phyloP scores from a whole-genome alignment of 352 stramenopile genomes.

The Peronospora belbahrii region DNA sequence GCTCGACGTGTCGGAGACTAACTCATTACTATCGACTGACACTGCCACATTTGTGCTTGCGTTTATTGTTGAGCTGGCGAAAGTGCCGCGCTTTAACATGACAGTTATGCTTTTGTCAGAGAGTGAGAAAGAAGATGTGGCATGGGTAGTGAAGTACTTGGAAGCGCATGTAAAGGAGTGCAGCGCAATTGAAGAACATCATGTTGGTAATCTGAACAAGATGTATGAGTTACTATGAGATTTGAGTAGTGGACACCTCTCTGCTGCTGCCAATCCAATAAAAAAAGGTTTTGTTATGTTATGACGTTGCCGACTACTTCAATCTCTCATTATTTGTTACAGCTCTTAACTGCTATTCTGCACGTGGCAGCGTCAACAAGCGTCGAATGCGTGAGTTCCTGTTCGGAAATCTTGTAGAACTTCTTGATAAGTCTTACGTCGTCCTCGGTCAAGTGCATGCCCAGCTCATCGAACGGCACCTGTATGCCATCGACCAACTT shows the following conservation, averaged over 20 bases:
- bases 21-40: not conserved
- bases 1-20: not conserved
- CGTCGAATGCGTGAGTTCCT: conserved; percentile 55
- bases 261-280: not conserved
- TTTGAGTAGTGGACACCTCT: not conserved
- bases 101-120: conserved; percentile 69
- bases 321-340: conserved; percentile 53
- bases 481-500: conserved; percentile 49
- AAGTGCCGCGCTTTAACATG: conserved; percentile 71
- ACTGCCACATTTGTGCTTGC: conserved; percentile 24
- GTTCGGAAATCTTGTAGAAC: conserved; percentile 81
- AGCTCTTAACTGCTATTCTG: conserved; percentile 85
- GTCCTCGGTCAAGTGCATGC: conserved; percentile 34
- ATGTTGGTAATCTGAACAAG: conserved; percentile 30
- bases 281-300: not conserved
- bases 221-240: conserved; percentile 38
- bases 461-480: conserved; percentile 37
- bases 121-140: conserved; percentile 50
- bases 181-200: conserved; percentile 2
- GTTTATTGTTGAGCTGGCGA: conserved; percentile 33
- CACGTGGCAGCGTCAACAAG: conserved; percentile 62
- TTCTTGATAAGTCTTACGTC: conserved; percentile 62
- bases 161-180: conserved; percentile 3
- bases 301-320: too few relatives aligned
- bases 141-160: conserved; percentile 34